Evolutionary conservation across 179 eudicot species (phyloP).

Genomic region (Silene vulgaris): DNA sequence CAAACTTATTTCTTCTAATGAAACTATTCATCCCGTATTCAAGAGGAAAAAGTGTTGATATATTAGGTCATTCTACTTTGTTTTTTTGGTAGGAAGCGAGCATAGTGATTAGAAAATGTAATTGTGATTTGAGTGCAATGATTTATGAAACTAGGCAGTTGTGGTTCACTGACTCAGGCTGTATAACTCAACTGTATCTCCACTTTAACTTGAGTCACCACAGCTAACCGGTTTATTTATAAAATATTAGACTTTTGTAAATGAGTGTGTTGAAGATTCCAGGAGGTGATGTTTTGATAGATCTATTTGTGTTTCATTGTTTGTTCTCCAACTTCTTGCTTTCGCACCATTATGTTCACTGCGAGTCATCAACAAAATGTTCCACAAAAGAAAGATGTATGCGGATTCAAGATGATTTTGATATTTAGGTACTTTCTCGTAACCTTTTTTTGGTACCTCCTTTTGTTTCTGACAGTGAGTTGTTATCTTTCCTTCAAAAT

Average conservation of each 20-base stretch:
- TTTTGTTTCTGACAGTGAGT: not conserved
- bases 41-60: conserved; percentile 48
- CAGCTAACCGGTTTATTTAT: conserved; percentile 21
- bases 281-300: not conserved
- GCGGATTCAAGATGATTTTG: conserved; percentile 6
- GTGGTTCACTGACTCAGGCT: conserved; percentile 23
- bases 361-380: not conserved
- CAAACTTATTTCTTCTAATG: conserved; percentile 43
- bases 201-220: conserved; percentile 26
- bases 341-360: conserved; percentile 4
- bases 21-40: conserved; percentile 44
- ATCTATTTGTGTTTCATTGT: not conserved
- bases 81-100: conserved; percentile 16
- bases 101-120: conserved; percentile 21
- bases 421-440: conserved; percentile 13
- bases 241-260: conserved; percentile 17
- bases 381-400: not conserved
- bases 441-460: not conserved
- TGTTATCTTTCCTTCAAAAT: not conserved
- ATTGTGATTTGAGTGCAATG: conserved; percentile 28
- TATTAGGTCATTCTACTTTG: not conserved
- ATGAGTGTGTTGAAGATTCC: conserved; percentile 13
- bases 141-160: conserved; percentile 26
- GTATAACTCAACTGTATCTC: conserved; percentile 29
- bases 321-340: not conserved